Evolutionary conservation across 768 basidiomycete species (phyloP), one percentile per base, ranked within the genome.

Genomic region (Trametes gibbosa): DNA sequence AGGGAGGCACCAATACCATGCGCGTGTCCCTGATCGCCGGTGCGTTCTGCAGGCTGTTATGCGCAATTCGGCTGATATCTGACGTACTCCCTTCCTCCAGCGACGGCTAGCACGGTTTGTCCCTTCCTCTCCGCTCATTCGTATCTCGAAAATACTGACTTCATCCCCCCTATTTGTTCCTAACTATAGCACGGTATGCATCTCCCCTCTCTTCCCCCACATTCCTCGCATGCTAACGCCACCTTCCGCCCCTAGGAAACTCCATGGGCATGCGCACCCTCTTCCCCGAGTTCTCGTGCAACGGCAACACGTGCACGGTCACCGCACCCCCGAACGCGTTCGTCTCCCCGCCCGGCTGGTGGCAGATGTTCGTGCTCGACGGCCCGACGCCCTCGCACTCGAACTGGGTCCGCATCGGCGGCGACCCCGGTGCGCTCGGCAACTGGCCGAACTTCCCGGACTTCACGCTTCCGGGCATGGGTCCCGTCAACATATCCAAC

Each of bases 331-430:
- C 90, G 0, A 85, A 90, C 64, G 74, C 81, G 9, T 74, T 75
- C 62, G 75, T 92, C 10, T 83, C 81, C 17, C 89, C 90, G 16
- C 90, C 90, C 0, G 87, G 84, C 5, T 92, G 90, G 85, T 82
- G 85, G 56, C 86, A 88, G 68, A 66, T 92, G 10, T 92, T 87
- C 68, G 76, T 92, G 46, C 75, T 92, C 27, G 89, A 91, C 52
- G 89, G 89, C 1, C 85, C 88, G 27, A 90, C 89, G 3, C 90
- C 91, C 3, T 90, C 87, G 24, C 81, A 84, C 62, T 87, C 89
- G 17, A 71, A 77, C 12, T 90, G 87, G 84, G 81, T 93, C 13
- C 82, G 89, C 25, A 87, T 92, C 50, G 90, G 90, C 19, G 88
- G 87, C 0, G 91, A 92, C 67, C 90, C 89, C 0, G 79, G 77